Evolutionary conservation across 2,329 filamentous ascomycete genomes (phyloP), one percentile per base, ranked within the genome.

Genomic region (Pseudogymnoascus sp.): DNA sequence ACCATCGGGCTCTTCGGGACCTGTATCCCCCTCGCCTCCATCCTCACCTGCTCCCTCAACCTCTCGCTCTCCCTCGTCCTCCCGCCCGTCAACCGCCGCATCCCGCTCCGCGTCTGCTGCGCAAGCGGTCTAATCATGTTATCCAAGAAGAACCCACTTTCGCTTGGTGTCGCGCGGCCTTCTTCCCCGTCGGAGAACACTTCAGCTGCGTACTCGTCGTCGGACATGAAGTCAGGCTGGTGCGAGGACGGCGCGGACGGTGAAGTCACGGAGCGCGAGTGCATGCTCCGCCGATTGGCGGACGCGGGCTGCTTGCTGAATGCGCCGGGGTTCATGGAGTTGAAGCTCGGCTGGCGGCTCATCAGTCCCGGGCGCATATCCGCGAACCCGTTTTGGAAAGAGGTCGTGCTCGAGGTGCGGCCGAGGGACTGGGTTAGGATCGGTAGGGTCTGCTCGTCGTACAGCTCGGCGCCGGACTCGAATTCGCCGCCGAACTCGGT

Each of bases 361-460:
- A 82, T 81, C 4, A 84, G 81, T 1, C 85, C 81, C 23, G 88
- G 78, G 29, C 83, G 80, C 55, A 79, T 81, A 70, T 97, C 93
- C 1, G 87, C 84, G 69, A 97, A 93, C 4, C 91, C 91, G 69
- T 92, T 95, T 68, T 96, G 91, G 74, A 97, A 94, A 0, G 88
- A 89, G 0, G 83, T 83, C 1, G 86, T 83, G 60, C 85, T 89
- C 38, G 88, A 87, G 66, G 86, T 93, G 10, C 82, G 71, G 21
- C 81, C 83, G 23, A 89, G 80, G 0, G 91, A 94, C 71, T 94
- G 90, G 69, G 94, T 89, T 5, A 97, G 77, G 60, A 97, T 95
- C 0, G 93, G 93, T 10, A 94, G 80, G 6, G 94, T 95, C 72
- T 96, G 91, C 73, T 96, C 91, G 69, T 97, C 92, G 74, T 97